Evolutionary conservation across 176 grass and related monocot species (phyloP).

Genomic region (Aechmea fasciata): DNA sequence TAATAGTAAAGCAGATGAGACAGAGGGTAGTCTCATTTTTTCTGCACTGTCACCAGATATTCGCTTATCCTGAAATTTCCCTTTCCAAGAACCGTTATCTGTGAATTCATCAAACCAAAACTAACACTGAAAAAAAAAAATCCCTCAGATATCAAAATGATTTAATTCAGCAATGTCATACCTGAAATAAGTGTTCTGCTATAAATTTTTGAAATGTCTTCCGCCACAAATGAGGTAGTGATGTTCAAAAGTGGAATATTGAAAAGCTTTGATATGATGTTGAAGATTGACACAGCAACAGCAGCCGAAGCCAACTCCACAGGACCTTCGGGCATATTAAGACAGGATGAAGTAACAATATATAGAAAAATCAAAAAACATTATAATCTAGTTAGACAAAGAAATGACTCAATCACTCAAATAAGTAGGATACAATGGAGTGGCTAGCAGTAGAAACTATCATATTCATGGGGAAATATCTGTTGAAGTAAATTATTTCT

Average conservation of each 20-base stretch:
- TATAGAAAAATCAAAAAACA: neutral
- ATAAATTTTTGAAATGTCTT: constrained; percentile 60
- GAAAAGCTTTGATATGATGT: constrained; percentile 70
- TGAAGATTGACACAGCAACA: constrained; percentile 52
- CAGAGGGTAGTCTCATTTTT: constrained; percentile 36
- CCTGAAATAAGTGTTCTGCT: constrained; percentile 20
- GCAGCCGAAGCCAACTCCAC: constrained; percentile 63
- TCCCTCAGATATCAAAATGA: constrained; percentile 6
- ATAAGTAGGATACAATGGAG: neutral
- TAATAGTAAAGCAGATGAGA: constrained; percentile 50
- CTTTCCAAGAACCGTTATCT: constrained; percentile 14
- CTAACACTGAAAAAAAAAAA: neutral
- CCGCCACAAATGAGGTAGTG: constrained; percentile 74
- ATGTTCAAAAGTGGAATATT: constrained; percentile 64
- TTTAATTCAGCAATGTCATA: constrained; percentile 1
- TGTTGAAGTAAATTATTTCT: neutral
- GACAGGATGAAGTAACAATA: constrained; percentile 8
- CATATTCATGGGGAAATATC: no score
- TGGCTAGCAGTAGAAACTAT: no score
- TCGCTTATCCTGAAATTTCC: constrained; percentile 11
- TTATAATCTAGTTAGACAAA: neutral
- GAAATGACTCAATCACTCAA: constrained; percentile 3
- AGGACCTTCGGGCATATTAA: constrained; percentile 31
- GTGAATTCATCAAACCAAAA: constrained; percentile 4
- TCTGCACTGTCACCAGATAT: neutral